Base-by-base conservation (phyloP, 1,139 yeast genomes). In the Petasospora rhodanensis region DNA sequence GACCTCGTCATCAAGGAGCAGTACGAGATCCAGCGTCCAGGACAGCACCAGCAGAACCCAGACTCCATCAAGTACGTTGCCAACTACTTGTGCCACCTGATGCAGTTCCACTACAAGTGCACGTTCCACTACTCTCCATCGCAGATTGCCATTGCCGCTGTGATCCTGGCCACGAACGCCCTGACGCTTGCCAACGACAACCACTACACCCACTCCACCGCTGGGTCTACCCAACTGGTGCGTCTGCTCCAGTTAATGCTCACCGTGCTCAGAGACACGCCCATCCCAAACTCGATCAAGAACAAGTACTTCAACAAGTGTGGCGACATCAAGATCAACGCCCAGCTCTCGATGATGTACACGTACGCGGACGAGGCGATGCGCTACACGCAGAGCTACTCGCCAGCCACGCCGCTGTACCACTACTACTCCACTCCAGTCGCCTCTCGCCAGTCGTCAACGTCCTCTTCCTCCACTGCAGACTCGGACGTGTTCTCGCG, bases 11-110 rank as follows among this genome's bases (percentile, higher is more conserved):
- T 52, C 35, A 52, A 41, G 22, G 32, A 38, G 18, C 43, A 41
- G 8, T 31, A 28, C 28, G 27, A 32, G 10, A n/a, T 40, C 45
- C 22, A 41, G 42, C 18, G 35, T 47, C 7, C 54, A 49, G 7
- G n/a, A n/a, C n/a, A n/a, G n/a, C n/a, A n/a, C n/a, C n/a, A n/a
- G n/a, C n/a, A n/a, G n/a, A n/a, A n/a, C n/a, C 28, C 35, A 26
- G 59, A 60, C 31, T 48, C 62, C 36, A 59, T 78, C 43, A 74
- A 70, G 47, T 59, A 68, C 36, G 70, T 79, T 42, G 67, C 83
- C 14, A 63, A 73, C 41, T 76, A 76, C 58, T 55, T 79, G 28
- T 78, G 86, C 49, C 86, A 79, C 51, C 59, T 79, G 45, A 68
- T 77, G 36, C 78, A 76, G 44, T 79, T 79, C 55, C 74, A 77